phyloP scores from a whole-genome alignment of 495 filamentous ascomycete genomes.

The Aspergillus affinis region DNA sequence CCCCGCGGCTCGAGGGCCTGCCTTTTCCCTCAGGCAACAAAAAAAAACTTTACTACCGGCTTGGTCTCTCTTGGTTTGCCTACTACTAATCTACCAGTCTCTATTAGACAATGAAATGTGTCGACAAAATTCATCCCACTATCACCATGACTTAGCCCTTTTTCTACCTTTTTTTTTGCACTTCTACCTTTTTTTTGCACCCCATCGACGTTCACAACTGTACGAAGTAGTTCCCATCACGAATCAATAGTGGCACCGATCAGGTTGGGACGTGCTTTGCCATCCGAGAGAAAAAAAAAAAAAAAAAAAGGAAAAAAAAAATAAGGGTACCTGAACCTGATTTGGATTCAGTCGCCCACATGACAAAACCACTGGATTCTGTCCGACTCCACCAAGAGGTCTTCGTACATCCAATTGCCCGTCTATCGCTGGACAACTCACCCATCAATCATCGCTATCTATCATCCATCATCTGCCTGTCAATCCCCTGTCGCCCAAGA shows the following conservation, averaged over 20 bases:
- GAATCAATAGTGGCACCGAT: neutral
- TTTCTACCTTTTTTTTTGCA: too few relatives aligned
- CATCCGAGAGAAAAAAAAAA: neutral
- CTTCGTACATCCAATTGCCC: too few relatives aligned
- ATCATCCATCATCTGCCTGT: neutral
- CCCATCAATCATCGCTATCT: too few relatives aligned
- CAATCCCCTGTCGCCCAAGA: neutral
- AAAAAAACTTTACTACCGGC: neutral
- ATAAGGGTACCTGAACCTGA: neutral
- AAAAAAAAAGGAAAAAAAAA: neutral
- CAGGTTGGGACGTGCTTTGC: neutral
- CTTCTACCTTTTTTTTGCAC: too few relatives aligned
- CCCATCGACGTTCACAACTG: neutral
- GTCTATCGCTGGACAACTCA: neutral
- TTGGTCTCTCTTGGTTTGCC: neutral
- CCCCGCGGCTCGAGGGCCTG: conserved; percentile 13
- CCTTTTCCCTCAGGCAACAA: neutral
- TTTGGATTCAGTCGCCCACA: neutral
- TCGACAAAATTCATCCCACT: neutral
- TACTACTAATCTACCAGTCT: neutral
- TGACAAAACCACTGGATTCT: neutral
- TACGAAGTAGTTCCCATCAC: neutral
- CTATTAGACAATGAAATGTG: neutral
- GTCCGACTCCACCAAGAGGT: neutral
- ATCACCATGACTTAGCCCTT: neutral